Evolutionary conservation across 306 rosid species (phyloP).

Genomic region (Sindora glabra): DNA sequence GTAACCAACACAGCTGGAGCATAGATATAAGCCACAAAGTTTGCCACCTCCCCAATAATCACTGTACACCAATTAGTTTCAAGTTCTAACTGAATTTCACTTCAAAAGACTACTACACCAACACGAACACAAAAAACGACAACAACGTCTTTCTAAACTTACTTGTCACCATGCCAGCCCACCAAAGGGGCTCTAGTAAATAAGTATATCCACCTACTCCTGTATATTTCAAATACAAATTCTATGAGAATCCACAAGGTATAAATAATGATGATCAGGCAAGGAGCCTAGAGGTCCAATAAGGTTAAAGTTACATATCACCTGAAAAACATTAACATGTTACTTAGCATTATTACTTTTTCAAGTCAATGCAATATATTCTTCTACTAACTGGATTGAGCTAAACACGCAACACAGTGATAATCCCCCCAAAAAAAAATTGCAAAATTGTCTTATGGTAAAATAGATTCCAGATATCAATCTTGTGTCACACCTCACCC

Average conservation of each 20-base stretch:
- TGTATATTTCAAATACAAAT: slow-evolving; percentile 22
- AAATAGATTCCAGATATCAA: not conserved
- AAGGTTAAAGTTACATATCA: not conserved
- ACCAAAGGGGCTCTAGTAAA: slow-evolving; percentile 91
- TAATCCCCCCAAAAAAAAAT: too few species aligned
- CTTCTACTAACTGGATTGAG: too few species aligned
- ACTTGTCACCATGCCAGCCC: slow-evolving; percentile 98
- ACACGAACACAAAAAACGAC: not conserved
- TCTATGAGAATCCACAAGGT: not conserved
- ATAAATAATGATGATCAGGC: not conserved
- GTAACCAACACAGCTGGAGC: slow-evolving; percentile 96
- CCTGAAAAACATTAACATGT: not conserved
- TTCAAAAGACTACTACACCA: not conserved
- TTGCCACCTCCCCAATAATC: slow-evolving; percentile 89
- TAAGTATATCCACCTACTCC: slow-evolving; percentile 90
- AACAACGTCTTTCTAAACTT: slow-evolving; percentile 20
- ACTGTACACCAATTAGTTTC: slow-evolving; percentile 34
- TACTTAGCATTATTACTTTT: not conserved
- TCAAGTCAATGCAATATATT: too few species aligned
- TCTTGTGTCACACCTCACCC: too few species aligned
- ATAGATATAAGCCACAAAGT: slow-evolving; percentile 85
- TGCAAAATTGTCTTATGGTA: too few species aligned
- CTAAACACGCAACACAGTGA: too few species aligned
- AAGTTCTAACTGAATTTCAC: slow-evolving; percentile 8
- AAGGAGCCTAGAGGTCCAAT: not conserved